Conservation (phyloP, 2,329 filamentous ascomycete species). For the Fusarium sp. region DNA sequence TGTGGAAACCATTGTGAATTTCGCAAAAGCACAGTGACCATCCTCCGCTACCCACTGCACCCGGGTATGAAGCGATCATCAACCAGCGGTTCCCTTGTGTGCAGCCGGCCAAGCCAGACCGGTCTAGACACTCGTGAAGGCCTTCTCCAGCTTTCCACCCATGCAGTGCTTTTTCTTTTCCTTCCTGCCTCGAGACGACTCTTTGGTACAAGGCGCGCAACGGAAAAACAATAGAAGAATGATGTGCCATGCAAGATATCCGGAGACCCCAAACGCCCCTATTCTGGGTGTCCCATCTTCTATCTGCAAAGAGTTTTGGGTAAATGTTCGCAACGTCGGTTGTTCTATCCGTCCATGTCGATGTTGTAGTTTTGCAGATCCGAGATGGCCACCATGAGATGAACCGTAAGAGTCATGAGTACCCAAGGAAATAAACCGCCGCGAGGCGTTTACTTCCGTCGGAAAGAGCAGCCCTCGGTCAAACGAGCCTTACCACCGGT, state of each 20-base stretch:
- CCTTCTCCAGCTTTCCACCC: constrained; percentile 70
- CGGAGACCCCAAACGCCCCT: constrained; percentile 81
- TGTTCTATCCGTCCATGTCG: constrained; percentile 65
- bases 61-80: constrained; percentile 73
- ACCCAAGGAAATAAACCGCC: constrained; percentile 63
- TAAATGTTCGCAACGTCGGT: constrained; percentile 60
- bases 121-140: constrained; percentile 68
- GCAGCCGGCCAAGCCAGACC: constrained; percentile 54
- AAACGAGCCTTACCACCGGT: constrained; percentile 99
- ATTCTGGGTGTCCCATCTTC: constrained; percentile 76
- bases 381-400: constrained; percentile 68
- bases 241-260: constrained; percentile 82
- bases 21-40: constrained; percentile 69
- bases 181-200: constrained; percentile 59
- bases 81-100: constrained; percentile 72
- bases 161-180: constrained; percentile 63
- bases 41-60: constrained; percentile 63
- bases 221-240: constrained; percentile 63
- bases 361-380: constrained; percentile 68
- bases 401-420: constrained; percentile 64
- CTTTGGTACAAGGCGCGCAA: constrained; percentile 61
- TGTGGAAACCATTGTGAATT: constrained; percentile 70
- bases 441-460: constrained; percentile 89
- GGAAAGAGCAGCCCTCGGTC: constrained; percentile 99
- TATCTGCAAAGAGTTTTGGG: constrained; percentile 71